Evolutionary conservation across 306 rosid genomes (phyloP).

Genomic region (Cicer arietinum): DNA sequence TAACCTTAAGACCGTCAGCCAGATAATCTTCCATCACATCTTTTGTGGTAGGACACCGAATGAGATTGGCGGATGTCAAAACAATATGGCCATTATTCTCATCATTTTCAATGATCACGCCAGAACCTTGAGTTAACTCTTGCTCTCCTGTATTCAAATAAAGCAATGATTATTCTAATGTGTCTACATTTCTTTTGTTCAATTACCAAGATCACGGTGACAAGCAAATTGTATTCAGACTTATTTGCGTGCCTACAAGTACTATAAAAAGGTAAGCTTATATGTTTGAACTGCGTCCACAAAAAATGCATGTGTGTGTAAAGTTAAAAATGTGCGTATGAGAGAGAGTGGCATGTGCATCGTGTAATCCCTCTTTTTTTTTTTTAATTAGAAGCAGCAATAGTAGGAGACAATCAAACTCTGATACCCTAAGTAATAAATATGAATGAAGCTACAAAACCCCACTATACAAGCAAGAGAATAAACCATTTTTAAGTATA

Average conservation of each 20-base stretch:
- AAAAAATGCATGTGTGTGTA: too few species aligned
- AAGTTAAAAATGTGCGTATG: too few species aligned
- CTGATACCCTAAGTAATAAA: too few species aligned
- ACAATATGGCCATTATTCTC: not conserved
- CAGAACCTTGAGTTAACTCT: not conserved
- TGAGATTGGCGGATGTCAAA: conserved; percentile 4
- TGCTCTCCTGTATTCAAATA: conserved; percentile 4
- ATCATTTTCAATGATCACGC: not conserved
- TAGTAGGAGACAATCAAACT: too few species aligned
- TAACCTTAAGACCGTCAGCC: not conserved
- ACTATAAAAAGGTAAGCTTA: not conserved
- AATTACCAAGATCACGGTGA: not conserved
- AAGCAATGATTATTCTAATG: not conserved
- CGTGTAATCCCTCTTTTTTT: too few species aligned
- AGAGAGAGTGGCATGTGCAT: too few species aligned
- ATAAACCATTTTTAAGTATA: too few species aligned
- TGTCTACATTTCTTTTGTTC: not conserved
- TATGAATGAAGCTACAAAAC: not conserved
- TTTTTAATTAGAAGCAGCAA: too few species aligned
- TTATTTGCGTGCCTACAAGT: not conserved
- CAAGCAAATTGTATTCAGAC: not conserved
- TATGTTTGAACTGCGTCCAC: too few species aligned
- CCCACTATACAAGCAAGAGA: not conserved
- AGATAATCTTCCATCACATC: not conserved
- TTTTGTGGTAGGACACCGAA: not conserved